Evolutionary conservation across 2,329 filamentous ascomycete genomes (phyloP).

Genomic region (Ilyonectria destructans): DNA sequence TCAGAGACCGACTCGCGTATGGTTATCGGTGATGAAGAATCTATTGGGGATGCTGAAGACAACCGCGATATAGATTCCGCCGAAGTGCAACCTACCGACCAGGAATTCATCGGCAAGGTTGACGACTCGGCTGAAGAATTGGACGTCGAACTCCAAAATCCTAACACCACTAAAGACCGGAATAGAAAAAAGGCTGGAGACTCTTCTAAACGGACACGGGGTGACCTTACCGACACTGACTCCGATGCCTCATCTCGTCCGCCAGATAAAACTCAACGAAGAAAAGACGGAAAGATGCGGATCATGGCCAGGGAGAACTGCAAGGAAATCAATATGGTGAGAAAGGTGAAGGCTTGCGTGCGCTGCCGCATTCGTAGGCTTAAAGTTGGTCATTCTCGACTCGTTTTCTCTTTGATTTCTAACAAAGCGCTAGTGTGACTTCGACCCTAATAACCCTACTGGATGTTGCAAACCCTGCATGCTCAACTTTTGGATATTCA

Average conservation of each 20-base stretch:
- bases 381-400: constrained; percentile 34
- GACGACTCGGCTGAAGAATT: neutral
- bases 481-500: constrained; percentile 57
- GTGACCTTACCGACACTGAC: neutral
- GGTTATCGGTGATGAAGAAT: no score
- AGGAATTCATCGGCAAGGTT: neutral
- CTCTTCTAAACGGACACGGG: neutral
- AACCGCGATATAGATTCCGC: no score
- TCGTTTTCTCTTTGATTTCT: constrained; percentile 5
- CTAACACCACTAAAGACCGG: no score
- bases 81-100: no score
- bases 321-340: constrained; percentile 16
- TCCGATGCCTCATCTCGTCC: neutral
- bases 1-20: no score
- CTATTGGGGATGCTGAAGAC: no score
- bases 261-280: neutral
- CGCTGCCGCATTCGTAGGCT: constrained; percentile 45
- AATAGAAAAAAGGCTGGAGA: neutral
- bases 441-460: constrained; percentile 51
- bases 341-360: constrained; percentile 35
- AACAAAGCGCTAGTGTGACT: constrained; percentile 54
- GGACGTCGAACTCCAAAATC: neutral
- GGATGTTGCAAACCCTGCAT: constrained; percentile 60
- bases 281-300: neutral
- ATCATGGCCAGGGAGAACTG: neutral